Evolutionary conservation across 371 early-diverging fungal species (phyloP).

Genomic region (Capillidium rhysosporum): DNA sequence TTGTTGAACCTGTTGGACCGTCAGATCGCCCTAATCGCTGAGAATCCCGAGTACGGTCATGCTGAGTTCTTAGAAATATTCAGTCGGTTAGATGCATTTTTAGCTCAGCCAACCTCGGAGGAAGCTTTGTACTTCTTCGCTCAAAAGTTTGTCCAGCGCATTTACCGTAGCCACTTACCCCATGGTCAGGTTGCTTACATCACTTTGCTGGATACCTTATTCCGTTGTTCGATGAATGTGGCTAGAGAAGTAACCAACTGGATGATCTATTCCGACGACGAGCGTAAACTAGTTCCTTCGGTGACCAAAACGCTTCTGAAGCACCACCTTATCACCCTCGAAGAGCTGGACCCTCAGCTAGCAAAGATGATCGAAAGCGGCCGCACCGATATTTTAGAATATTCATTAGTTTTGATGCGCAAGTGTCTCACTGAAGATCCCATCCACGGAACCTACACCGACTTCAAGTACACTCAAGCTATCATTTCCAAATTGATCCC

Average conservation of each 20-base stretch:
- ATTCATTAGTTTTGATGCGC: constrained; percentile 50
- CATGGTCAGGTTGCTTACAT: constrained; percentile 65
- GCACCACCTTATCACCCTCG: constrained; percentile 44
- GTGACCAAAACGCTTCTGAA: constrained; percentile 65
- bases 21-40: constrained; percentile 29
- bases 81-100: background rate
- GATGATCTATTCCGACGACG: constrained; percentile 87
- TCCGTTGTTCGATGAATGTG: constrained; percentile 52
- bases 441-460: background rate
- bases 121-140: constrained; percentile 61
- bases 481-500: constrained; percentile 35
- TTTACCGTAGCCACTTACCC: background rate
- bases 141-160: constrained; percentile 60
- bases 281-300: constrained; percentile 73
- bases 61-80: background rate
- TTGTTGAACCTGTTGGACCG: constrained; percentile 57
- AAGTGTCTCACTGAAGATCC: constrained; percentile 44
- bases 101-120: constrained; percentile 13
- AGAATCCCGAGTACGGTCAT: background rate
- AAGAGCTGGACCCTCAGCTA: constrained; percentile 74
- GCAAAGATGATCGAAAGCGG: constrained; percentile 57
- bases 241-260: constrained; percentile 69
- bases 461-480: constrained; percentile 53
- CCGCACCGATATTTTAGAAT: constrained; percentile 51
- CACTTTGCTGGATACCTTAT: constrained; percentile 53